Percentiles rank a stretch among this genome's conserved stretches.
phyloP scores from a whole-genome alignment of 1,284 basidiomycete genomes.

The Tilletiopsis washingtonensis region DNA sequence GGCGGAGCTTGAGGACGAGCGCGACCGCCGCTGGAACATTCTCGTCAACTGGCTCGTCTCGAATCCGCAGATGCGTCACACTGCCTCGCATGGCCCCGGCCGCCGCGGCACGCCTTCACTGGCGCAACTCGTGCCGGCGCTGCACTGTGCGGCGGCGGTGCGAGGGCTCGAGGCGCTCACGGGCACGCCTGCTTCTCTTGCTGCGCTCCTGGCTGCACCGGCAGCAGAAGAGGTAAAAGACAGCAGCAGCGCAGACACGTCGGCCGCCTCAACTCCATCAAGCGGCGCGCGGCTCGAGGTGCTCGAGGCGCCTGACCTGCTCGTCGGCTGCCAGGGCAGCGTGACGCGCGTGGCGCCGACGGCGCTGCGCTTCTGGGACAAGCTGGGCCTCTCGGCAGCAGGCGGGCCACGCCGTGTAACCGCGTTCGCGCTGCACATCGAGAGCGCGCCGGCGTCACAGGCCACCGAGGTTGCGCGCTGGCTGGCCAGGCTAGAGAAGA shows the following conservation, averaged over 20 bases:
- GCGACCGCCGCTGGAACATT: background rate
- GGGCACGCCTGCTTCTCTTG: too few species aligned
- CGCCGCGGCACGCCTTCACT: too few species aligned
- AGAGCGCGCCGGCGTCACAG: conserved; percentile 14
- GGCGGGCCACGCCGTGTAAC: conserved; percentile 27
- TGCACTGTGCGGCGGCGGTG: too few species aligned
- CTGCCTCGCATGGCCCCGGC: background rate
- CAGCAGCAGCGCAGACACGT: too few species aligned
- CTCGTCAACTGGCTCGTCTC: background rate
- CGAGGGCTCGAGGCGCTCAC: background rate
- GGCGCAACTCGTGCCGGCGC: too few species aligned
- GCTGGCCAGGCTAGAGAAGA: conserved; percentile 16
- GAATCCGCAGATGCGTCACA: background rate
- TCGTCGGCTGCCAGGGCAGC: conserved; percentile 28
- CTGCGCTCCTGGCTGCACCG: too few species aligned
- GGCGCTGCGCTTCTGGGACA: conserved; percentile 36
- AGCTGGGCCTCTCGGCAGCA: conserved; percentile 28
- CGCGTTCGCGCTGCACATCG: conserved; percentile 23
- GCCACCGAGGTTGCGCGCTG: conserved; percentile 20
- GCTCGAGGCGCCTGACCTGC: conserved; percentile 23
- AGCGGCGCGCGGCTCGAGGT: conserved; percentile 13
- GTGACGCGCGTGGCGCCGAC: conserved; percentile 22
- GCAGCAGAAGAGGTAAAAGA: too few species aligned
- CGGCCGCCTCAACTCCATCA: background rate
- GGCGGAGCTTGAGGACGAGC: background rate